Conservation (phyloP, 192 early-diverging fungal species). For the Linnemannia zychae region DNA sequence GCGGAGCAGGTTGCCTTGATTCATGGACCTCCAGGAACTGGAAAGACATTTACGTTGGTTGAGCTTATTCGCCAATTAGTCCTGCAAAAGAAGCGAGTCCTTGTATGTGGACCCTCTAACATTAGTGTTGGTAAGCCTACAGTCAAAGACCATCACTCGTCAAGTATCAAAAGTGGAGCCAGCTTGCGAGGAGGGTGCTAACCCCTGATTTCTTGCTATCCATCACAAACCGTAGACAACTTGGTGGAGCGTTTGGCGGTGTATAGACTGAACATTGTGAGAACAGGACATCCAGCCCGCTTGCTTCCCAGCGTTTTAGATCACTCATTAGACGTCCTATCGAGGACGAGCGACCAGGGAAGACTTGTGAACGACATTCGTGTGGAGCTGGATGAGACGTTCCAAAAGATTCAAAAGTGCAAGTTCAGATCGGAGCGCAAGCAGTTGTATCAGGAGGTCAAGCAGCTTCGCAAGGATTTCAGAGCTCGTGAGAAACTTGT, state of each 20-base stretch:
- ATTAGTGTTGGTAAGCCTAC: constrained; percentile 79
- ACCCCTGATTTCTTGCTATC: background rate
- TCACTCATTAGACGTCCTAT: constrained; percentile 78
- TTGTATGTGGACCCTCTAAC: constrained; percentile 94
- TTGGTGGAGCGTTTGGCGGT: constrained; percentile 82
- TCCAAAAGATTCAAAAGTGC: constrained; percentile 72
- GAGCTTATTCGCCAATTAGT: constrained; percentile 87
- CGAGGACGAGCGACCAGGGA: constrained; percentile 78
- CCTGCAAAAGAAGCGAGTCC: constrained; percentile 68
- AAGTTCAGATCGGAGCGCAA: constrained; percentile 75
- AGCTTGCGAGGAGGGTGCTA: too few species aligned
- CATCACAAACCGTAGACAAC: constrained; percentile 71
- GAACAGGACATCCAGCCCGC: constrained; percentile 90
- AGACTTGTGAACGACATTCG: constrained; percentile 81
- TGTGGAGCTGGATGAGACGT: constrained; percentile 78
- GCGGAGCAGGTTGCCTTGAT: constrained; percentile 79
- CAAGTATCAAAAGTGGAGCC: too few species aligned
- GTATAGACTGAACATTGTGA: constrained; percentile 74
- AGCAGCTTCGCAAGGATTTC: constrained; percentile 78
- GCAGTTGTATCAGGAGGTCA: constrained; percentile 72
- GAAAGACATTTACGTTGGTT: constrained; percentile 91
- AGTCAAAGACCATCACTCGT: background rate
- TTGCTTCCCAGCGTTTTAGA: constrained; percentile 76
- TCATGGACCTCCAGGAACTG: constrained; percentile 92
- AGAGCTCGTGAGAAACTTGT: constrained; percentile 78